A percentile compares a stretch with the other conserved stretches of the same genome.
Conservation (phyloP, 495 filamentous ascomycete genomes). For the Parmelia sp. region DNA sequence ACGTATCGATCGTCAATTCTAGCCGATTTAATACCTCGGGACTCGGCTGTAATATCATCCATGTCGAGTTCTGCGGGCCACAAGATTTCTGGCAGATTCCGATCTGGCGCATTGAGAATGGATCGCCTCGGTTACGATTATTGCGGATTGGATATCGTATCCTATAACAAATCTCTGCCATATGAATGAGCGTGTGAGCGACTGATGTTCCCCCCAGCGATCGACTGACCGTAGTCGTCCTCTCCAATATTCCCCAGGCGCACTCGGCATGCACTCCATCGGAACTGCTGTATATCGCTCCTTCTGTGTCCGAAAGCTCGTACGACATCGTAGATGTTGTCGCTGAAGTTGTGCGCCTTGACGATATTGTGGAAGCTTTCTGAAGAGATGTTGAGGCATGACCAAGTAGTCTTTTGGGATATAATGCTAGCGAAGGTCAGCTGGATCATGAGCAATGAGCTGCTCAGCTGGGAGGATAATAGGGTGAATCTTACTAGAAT, state of each 20-base stretch:
- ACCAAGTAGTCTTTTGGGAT: not conserved
- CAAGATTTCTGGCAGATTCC: not conserved
- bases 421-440: not conserved
- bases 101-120: not conserved
- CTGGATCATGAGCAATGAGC: too few species aligned
- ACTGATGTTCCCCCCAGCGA: not conserved
- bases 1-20: not conserved
- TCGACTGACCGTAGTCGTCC: not conserved
- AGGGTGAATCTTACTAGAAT: not conserved
- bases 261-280: not conserved
- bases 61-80: not conserved
- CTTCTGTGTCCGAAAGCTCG: not conserved
- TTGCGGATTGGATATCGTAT: not conserved
- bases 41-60: not conserved
- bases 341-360: not conserved
- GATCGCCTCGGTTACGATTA: not conserved
- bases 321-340: not conserved
- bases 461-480: too few species aligned
- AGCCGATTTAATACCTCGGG: not conserved
- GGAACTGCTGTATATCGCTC: conserved; percentile 5
- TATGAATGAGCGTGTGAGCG: not conserved
- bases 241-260: not conserved
- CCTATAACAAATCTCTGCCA: not conserved
- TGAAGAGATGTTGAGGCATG: not conserved
- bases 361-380: not conserved